Evolutionary conservation across 2,329 filamentous ascomycete species (phyloP).

Genomic region (Rhinocladiella similis): DNA sequence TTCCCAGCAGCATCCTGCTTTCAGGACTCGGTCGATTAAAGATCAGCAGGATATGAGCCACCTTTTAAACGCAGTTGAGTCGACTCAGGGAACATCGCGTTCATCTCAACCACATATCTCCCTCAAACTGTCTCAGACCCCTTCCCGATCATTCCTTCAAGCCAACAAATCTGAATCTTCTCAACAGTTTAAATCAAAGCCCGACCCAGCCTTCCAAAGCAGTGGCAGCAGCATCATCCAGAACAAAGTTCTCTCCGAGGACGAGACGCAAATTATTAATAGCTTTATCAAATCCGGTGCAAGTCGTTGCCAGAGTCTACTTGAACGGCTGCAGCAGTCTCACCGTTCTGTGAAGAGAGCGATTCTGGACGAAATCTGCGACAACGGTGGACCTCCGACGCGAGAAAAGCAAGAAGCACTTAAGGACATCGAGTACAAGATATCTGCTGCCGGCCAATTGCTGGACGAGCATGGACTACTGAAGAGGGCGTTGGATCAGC

Average conservation of each 20-base stretch:
- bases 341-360: constrained; percentile 16
- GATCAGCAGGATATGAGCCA: background rate
- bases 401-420: constrained; percentile 15
- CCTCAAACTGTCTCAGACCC: background rate
- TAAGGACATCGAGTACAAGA: constrained; percentile 36
- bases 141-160: constrained; percentile 4
- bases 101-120: background rate
- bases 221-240: constrained; percentile 7
- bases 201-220: constrained; percentile 11
- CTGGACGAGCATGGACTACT: constrained; percentile 35
- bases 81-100: background rate
- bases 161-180: background rate
- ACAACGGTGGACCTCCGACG: constrained; percentile 19
- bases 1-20: background rate
- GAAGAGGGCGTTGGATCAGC: constrained; percentile 10
- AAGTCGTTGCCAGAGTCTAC: constrained; percentile 16
- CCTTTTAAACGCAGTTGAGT: background rate
- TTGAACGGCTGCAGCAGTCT: constrained; percentile 23
- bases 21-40: background rate
- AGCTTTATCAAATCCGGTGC: constrained; percentile 16
- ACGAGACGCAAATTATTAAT: constrained; percentile 17
- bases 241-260: constrained; percentile 4
- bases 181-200: background rate
- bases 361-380: constrained; percentile 28
- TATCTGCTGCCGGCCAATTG: constrained; percentile 36